A percentile compares a stretch with the other conserved stretches of the same genome.
These are phyloP conservation scores for Globisporangium emineosum DNA, from an alignment of 352 stramenopile species.

Conservation along the genomic window DNA sequence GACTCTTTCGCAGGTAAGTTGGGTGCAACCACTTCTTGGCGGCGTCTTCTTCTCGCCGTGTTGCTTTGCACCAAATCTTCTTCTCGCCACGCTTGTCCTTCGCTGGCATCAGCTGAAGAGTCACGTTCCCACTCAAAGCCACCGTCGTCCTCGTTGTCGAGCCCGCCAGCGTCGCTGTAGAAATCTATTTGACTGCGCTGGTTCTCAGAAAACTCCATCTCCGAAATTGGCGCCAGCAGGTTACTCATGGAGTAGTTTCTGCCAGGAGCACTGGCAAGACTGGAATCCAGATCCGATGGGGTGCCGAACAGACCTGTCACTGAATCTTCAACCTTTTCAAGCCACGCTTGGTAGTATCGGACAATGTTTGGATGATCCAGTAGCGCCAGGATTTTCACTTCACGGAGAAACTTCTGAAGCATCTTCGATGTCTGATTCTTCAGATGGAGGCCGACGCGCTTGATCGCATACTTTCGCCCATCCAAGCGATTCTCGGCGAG, in stretches of 20 bases:
- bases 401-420: conserved; percentile 90
- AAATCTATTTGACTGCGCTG: conserved; percentile 37
- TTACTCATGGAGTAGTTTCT: conserved; percentile 76
- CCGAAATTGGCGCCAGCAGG: conserved; percentile 60
- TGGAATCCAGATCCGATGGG: conserved; percentile 29
- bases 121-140: conserved; percentile 81
- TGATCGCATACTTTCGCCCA: conserved; percentile 92
- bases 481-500: conserved; percentile 93
- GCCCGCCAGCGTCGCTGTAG: conserved; percentile 44
- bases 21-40: conserved; percentile 11
- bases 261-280: conserved; percentile 26
- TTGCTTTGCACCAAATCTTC: conserved; percentile 46
- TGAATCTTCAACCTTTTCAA: conserved; percentile 81
- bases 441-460: conserved; percentile 80
- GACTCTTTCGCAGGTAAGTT: conserved; percentile 16
- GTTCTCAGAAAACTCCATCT: conserved; percentile 63
- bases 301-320: conserved; percentile 19
- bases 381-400: conserved; percentile 91
- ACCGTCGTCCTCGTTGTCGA: conserved; percentile 48
- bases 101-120: conserved; percentile 31
- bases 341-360: conserved; percentile 89
- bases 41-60: background rate
- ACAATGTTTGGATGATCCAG: conserved; percentile 94
- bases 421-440: conserved; percentile 89
- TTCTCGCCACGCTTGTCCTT: conserved; percentile 55